These are phyloP conservation scores for Polygonum maritimum DNA, from an alignment of 148 eudicot genomes.

Conservation along the genomic window DNA sequence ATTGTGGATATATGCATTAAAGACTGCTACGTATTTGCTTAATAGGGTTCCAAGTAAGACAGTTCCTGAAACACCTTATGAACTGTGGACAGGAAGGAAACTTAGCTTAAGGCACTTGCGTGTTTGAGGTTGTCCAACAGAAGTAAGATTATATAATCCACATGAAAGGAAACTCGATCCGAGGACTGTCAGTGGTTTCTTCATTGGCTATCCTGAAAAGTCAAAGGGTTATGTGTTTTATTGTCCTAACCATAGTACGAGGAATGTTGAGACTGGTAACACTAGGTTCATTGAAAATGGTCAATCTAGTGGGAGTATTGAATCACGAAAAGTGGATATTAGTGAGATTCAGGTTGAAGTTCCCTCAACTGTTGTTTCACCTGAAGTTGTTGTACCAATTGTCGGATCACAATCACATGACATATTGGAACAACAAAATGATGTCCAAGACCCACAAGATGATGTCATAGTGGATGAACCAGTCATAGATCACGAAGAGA, in stretches of 20 bases:
- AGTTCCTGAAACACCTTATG: slow-evolving; percentile 15
- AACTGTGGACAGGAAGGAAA: neutral
- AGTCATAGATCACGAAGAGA: neutral
- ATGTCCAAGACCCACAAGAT: neutral
- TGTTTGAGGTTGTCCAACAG: neutral
- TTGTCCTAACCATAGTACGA: too few relatives aligned
- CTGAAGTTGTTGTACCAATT: neutral
- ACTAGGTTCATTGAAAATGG: too few relatives aligned
- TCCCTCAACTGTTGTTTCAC: slow-evolving; percentile 7
- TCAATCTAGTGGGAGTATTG: too few relatives aligned
- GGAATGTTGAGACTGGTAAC: too few relatives aligned
- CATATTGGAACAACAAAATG: neutral
- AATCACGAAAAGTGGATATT: too few relatives aligned
- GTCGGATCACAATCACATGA: neutral
- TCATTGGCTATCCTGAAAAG: too few relatives aligned
- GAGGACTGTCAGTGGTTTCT: neutral
- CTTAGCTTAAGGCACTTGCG: slow-evolving; percentile 6
- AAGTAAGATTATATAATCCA: slow-evolving; percentile 9
- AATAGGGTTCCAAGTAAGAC: slow-evolving; percentile 17
- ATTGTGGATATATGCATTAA: slow-evolving; percentile 2
- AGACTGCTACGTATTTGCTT: neutral
- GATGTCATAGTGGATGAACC: neutral
- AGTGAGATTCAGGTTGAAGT: neutral
- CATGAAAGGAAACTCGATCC: slow-evolving; percentile 14
- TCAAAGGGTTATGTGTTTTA: too few relatives aligned